Percentiles rank a stretch among this genome's conserved stretches.
These are phyloP conservation scores for Pythium guiyangense DNA, from an alignment of 352 stramenopile species.

Conservation along the genomic window DNA sequence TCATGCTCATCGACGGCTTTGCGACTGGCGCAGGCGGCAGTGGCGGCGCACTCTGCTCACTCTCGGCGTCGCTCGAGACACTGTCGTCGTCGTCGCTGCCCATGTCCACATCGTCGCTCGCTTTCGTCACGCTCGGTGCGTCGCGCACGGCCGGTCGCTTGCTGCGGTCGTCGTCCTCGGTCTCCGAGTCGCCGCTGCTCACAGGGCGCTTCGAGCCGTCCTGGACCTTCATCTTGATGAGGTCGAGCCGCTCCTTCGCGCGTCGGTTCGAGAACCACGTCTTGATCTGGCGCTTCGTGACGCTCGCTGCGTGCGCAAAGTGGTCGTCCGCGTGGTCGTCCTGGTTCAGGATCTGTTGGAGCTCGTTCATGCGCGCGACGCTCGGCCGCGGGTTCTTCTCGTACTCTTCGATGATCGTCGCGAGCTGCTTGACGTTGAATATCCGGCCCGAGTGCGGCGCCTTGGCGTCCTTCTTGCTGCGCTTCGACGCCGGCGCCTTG, in stretches of 20 bases:
- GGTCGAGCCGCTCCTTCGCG: slow-evolving; percentile 71
- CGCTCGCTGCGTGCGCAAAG: slow-evolving; percentile 29
- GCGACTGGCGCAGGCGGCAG: not conserved
- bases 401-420: slow-evolving; percentile 82
- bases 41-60: not conserved
- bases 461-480: slow-evolving; percentile 19
- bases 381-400: slow-evolving; percentile 75
- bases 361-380: slow-evolving; percentile 55
- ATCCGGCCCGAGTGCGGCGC: slow-evolving; percentile 47
- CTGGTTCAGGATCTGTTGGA: slow-evolving; percentile 70
- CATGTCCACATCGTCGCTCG: slow-evolving; percentile 24
- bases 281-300: slow-evolving; percentile 82
- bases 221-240: slow-evolving; percentile 79
- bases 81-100: slow-evolving; percentile 26
- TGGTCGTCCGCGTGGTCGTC: slow-evolving; percentile 61
- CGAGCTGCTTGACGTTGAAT: slow-evolving; percentile 84
- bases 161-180: slow-evolving; percentile 32
- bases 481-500: slow-evolving; percentile 22
- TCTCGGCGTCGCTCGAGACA: slow-evolving; percentile 10
- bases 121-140: not conserved
- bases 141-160: not conserved
- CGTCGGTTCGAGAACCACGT: slow-evolving; percentile 83
- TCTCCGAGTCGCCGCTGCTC: slow-evolving; percentile 25
- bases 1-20: slow-evolving; percentile 8
- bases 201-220: slow-evolving; percentile 15